Conservation (phyloP, 495 filamentous ascomycete species). For the Stereocaulon alpinum region DNA sequence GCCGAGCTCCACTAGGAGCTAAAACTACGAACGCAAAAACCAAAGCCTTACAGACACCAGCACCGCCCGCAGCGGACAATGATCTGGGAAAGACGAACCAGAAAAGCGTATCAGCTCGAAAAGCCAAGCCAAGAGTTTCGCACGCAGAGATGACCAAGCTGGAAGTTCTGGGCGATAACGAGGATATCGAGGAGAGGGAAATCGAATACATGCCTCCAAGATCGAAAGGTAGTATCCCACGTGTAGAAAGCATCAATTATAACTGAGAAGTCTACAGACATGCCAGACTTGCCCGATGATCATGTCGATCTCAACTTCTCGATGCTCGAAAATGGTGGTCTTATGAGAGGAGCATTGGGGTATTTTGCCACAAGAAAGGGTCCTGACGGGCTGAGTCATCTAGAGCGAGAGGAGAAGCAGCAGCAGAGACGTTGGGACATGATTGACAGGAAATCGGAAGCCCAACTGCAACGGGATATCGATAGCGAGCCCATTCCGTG, state of each 20-base stretch:
- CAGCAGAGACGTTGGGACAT: slow-evolving; percentile 10
- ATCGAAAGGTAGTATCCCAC: slow-evolving; percentile 36
- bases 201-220: slow-evolving; percentile 68
- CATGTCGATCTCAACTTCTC: slow-evolving; percentile 42
- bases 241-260: not conserved
- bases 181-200: slow-evolving; percentile 31
- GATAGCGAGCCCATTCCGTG: slow-evolving; percentile 17
- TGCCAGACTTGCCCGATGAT: slow-evolving; percentile 69
- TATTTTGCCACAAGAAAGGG: slow-evolving; percentile 27
- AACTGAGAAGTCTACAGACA: slow-evolving; percentile 33
- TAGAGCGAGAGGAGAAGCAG: slow-evolving; percentile 17
- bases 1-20: slow-evolving; percentile 71
- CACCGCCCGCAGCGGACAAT: slow-evolving; percentile 34
- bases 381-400: slow-evolving; percentile 19
- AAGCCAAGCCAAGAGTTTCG: slow-evolving; percentile 20
- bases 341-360: slow-evolving; percentile 15
- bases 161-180: slow-evolving; percentile 20
- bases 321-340: slow-evolving; percentile 16
- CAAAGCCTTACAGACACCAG: slow-evolving; percentile 55
- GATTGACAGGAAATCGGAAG: slow-evolving; percentile 15
- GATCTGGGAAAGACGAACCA: slow-evolving; percentile 40
- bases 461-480: slow-evolving; percentile 12
- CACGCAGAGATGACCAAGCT: slow-evolving; percentile 23
- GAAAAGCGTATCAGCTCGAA: slow-evolving; percentile 42
- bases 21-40: slow-evolving; percentile 96